Base-by-base conservation (phyloP, 2,329 filamentous ascomycete species). In the Aureobasidium leucospermi region DNA sequence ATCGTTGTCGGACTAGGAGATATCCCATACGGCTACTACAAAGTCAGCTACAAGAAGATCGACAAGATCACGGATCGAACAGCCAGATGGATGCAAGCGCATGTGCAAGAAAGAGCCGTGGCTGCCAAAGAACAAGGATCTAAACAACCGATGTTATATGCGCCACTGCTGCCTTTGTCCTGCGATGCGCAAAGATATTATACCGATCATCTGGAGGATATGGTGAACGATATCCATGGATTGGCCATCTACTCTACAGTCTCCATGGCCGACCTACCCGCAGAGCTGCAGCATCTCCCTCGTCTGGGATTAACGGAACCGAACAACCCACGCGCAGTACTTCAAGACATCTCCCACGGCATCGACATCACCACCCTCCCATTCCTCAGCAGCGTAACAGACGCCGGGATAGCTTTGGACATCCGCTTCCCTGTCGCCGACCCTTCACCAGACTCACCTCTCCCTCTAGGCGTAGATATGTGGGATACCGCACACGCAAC, bases 51-150 rank as follows among this genome's bases (percentile, higher is more conserved):
- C 58, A 96, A 95, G 74, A 82, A 92, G 47, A 83, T 88, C 48
- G 79, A 85, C 38, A 91, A 89, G 68, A 96, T 96, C 85, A 86
- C 85, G 28, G 90, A 94, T 68, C 81, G 93, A 60, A 96, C 90
- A 0, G 88, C 94, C 69, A 81, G 83, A 39, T 97, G 91, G 90
- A 78, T 93, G 16, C 81, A 84, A 28, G 82, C 88, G 63, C 84
- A 90, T 53, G 77, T 91, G 38, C 73, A 62, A 19, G 34, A 63
- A 11, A 55, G 64, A 31, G 53, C 58, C n/a, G 31, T n/a, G 4
- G 29, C 4, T 10, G 31, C 43, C 47, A 11, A 38, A 61, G 28
- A 59, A 51, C 15, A 29, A 11, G 31, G 23, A 58, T 4, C 32
- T 59, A 23, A n/a, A 32, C 28, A 32, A 29, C 65, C 86, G 3